These are phyloP conservation scores for Acephala macrosclerotiorum DNA, from an alignment of 2,329 filamentous ascomycete species.

Conservation along the genomic window DNA sequence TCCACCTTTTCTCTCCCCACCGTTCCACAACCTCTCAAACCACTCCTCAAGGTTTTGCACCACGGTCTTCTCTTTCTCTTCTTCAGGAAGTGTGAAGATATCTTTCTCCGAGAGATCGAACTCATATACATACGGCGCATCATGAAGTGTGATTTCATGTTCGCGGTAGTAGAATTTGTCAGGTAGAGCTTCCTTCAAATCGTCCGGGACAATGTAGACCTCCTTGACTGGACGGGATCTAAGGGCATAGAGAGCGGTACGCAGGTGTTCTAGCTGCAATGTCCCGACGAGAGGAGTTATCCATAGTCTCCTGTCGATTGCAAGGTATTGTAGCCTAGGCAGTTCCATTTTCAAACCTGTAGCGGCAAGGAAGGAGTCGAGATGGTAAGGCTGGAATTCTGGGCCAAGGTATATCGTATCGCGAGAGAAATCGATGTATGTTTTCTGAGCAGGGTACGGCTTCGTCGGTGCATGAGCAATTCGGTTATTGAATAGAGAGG, in stretches of 20 bases:
- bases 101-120: conserved; percentile 16
- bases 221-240: conserved; percentile 25
- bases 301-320: conserved; percentile 31
- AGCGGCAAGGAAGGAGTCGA: conserved; percentile 27
- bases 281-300: conserved; percentile 5
- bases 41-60: conserved; percentile 27
- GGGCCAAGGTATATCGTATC: conserved; percentile 36
- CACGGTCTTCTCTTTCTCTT: conserved; percentile 22
- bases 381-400: conserved; percentile 29
- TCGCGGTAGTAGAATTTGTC: conserved; percentile 32
- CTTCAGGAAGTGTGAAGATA: too few relatives aligned
- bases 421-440: conserved; percentile 28
- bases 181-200: conserved; percentile 24
- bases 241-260: conserved; percentile 27
- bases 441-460: conserved; percentile 24
- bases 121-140: conserved; percentile 24
- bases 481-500: conserved; percentile 22
- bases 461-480: too few relatives aligned
- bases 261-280: conserved; percentile 18
- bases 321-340: conserved; percentile 27
- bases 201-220: conserved; percentile 33
- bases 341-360: conserved; percentile 23
- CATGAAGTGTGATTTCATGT: conserved; percentile 26
- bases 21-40: conserved; percentile 29
- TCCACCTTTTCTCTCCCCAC: neutral